Percentiles rank a stretch among this genome's conserved stretches.
Evolutionary conservation across 176 grass and related monocot genomes (phyloP).

Genomic region (Themeda triandra): DNA sequence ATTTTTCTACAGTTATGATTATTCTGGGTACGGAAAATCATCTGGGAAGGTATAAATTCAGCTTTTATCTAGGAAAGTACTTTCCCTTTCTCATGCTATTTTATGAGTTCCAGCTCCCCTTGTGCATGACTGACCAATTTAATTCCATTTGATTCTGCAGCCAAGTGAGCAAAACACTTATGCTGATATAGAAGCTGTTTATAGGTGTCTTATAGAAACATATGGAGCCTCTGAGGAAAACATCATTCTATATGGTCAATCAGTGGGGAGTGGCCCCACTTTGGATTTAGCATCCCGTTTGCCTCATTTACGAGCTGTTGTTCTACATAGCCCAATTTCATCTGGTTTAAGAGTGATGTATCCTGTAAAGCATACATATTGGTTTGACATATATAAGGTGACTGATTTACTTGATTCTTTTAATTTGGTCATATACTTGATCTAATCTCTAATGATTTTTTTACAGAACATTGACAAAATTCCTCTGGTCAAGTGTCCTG

Average conservation of each 20-base stretch:
- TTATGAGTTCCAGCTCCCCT: conserved; percentile 11
- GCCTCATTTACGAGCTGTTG: conserved; percentile 69
- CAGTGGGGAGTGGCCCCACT: conserved; percentile 91
- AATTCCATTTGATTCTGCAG: conserved; percentile 45
- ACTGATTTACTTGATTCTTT: conserved; percentile 21
- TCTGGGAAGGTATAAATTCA: conserved; percentile 70
- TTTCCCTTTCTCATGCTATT: not conserved
- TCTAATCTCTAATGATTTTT: conserved; percentile 26
- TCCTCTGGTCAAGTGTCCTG: conserved; percentile 77
- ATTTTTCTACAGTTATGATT: conserved; percentile 62
- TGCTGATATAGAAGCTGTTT: conserved; percentile 86
- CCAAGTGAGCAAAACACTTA: conserved; percentile 95
- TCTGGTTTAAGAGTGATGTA: conserved; percentile 97
- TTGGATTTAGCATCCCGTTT: conserved; percentile 79
- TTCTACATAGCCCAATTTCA: conserved; percentile 94
- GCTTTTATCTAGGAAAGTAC: conserved; percentile 33
- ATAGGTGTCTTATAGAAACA: conserved; percentile 74
- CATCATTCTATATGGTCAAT: conserved; percentile 93
- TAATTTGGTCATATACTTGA: conserved; percentile 3
- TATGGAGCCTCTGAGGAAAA: conserved; percentile 73
- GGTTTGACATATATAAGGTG: conserved; percentile 99
- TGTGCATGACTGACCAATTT: conserved; percentile 9
- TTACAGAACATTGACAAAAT: conserved; percentile 99
- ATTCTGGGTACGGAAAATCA: conserved; percentile 81
- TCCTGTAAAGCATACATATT: conserved; percentile 92